These are phyloP conservation scores for Ilyonectria mors-panacis DNA, from an alignment of 2,329 filamentous ascomycete genomes.

Conservation along the genomic window DNA sequence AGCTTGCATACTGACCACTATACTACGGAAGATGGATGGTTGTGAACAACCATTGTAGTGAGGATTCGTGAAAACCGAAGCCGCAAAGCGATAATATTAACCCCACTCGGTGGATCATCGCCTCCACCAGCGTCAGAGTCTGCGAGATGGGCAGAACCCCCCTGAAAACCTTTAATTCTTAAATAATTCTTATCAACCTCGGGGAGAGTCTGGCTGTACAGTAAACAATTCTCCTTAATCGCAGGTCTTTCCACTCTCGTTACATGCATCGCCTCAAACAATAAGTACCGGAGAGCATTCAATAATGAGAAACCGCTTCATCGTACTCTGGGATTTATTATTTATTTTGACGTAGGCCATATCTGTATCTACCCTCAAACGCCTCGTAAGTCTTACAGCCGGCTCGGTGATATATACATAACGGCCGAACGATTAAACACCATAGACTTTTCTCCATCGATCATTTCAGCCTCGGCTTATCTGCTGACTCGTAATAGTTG, in stretches of 20 bases:
- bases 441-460: neutral
- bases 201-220: too few relatives aligned
- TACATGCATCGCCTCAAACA: too few relatives aligned
- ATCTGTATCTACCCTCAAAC: neutral
- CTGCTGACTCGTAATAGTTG: conserved; percentile 17
- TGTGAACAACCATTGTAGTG: conserved; percentile 35
- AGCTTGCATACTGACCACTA: conserved; percentile 40
- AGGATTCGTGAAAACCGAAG: conserved; percentile 18
- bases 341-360: neutral
- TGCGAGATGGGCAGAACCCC: too few relatives aligned
- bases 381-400: neutral
- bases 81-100: neutral
- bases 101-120: neutral
- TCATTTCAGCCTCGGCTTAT: conserved; percentile 2
- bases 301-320: too few relatives aligned
- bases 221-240: too few relatives aligned
- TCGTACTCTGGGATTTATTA: neutral
- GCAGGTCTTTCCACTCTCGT: too few relatives aligned
- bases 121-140: too few relatives aligned
- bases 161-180: too few relatives aligned
- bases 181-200: too few relatives aligned
- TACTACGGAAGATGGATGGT: conserved; percentile 36
- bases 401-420: conserved; percentile 13
- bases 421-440: neutral
- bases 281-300: too few relatives aligned